Percentiles rank a stretch among this genome's conserved stretches.
Conservation (phyloP, 768 basidiomycete species). For the Kwoniella dendrophila region DNA sequence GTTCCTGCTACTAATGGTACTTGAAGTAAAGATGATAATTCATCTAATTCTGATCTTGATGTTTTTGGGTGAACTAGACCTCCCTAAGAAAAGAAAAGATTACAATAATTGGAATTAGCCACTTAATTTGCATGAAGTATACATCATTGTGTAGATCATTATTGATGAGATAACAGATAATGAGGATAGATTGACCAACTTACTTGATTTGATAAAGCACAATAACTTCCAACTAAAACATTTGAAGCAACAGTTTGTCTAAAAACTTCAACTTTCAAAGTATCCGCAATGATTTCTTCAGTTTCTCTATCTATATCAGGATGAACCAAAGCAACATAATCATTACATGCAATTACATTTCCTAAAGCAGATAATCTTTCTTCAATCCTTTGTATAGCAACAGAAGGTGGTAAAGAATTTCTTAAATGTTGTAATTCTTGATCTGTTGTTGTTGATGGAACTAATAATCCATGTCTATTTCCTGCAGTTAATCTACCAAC, state of each 20-base stretch:
- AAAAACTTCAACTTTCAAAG: slow-evolving; percentile 98
- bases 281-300: slow-evolving; percentile 99
- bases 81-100: slow-evolving; percentile 59
- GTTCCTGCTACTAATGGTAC: slow-evolving; percentile 96
- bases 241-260: slow-evolving; percentile 96
- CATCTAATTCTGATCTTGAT: slow-evolving; percentile 94
- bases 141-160: not conserved
- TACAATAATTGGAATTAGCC: too few species aligned
- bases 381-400: slow-evolving; percentile 93
- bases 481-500: slow-evolving; percentile 91
- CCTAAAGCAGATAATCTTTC: slow-evolving; percentile 96
- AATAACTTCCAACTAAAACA: slow-evolving; percentile 94
- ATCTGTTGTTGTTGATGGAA: slow-evolving; percentile 92
- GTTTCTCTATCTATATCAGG: slow-evolving; percentile 98
- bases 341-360: slow-evolving; percentile 97
- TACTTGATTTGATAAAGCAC: slow-evolving; percentile 85
- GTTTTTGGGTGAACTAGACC: slow-evolving; percentile 98
- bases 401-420: slow-evolving; percentile 88
- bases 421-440: slow-evolving; percentile 98
- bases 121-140: too few species aligned
- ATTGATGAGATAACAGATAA: not conserved
- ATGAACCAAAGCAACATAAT: slow-evolving; percentile 97
- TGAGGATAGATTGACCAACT: slow-evolving; percentile 6
- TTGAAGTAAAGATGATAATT: slow-evolving; percentile 88
- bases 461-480: slow-evolving; percentile 94